These are phyloP conservation scores for Diplogelasinospora grovesii DNA, from an alignment of 495 filamentous ascomycete genomes.

Conservation along the genomic window DNA sequence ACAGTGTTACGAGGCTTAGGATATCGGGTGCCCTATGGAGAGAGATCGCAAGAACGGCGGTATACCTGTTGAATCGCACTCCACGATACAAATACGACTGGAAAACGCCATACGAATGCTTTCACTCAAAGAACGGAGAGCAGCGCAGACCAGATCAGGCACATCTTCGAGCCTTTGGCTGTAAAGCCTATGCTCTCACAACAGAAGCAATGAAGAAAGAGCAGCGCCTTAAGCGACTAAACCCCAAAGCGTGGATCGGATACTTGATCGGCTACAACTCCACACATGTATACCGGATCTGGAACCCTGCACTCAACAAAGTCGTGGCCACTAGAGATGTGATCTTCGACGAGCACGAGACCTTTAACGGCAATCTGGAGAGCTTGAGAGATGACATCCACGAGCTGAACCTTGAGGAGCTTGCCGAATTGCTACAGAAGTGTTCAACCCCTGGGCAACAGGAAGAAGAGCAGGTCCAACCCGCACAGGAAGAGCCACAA, in stretches of 20 bases:
- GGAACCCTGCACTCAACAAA: conserved; percentile 9
- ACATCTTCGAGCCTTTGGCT: conserved; percentile 1
- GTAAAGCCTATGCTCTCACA: conserved; percentile 14
- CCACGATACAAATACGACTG: not conserved
- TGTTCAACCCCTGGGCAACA: too few relatives aligned
- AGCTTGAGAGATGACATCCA: too few relatives aligned
- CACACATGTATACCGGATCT: conserved; percentile 25
- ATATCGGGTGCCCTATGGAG: too few relatives aligned
- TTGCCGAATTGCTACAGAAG: too few relatives aligned
- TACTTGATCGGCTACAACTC: conserved; percentile 26
- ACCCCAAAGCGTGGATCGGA: conserved; percentile 23
- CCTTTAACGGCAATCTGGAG: not conserved
- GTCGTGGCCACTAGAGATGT: conserved; percentile 1
- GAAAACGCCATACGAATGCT: conserved; percentile 3
- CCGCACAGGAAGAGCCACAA: too few relatives aligned
- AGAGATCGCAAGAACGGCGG: conserved; percentile 1
- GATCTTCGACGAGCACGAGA: conserved; percentile 4
- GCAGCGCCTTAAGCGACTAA: conserved; percentile 10
- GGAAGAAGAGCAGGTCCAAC: too few relatives aligned
- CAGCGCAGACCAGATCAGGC: conserved; percentile 10
- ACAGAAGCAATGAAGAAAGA: conserved; percentile 10
- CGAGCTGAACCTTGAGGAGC: too few relatives aligned
- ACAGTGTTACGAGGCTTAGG: too few relatives aligned
- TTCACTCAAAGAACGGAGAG: not conserved
- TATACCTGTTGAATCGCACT: conserved; percentile 2